Evolutionary conservation across 495 filamentous ascomycete genomes (phyloP).

Genomic region (Jackrogersella minutella): DNA sequence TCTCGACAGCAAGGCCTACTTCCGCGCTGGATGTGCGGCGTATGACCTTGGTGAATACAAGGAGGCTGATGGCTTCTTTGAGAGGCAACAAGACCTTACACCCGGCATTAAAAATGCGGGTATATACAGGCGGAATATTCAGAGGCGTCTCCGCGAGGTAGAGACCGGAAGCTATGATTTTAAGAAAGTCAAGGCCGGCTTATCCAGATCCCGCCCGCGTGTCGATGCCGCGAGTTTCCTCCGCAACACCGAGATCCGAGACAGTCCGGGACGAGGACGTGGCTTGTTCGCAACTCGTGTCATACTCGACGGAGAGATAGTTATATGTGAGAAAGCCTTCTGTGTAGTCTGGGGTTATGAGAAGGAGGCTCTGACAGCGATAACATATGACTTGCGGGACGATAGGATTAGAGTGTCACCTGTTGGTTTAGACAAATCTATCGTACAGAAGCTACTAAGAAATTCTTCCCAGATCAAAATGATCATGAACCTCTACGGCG

Average conservation of each 20-base stretch:
- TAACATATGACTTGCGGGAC: constrained; percentile 42
- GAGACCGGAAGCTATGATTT: constrained; percentile 52
- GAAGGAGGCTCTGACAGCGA: constrained; percentile 25
- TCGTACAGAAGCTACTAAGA: constrained; percentile 53
- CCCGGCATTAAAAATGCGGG: constrained; percentile 40
- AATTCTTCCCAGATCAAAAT: constrained; percentile 51
- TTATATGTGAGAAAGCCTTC: constrained; percentile 64
- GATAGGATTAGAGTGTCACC: constrained; percentile 42
- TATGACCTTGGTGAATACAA: constrained; percentile 52
- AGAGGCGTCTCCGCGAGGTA: constrained; percentile 41
- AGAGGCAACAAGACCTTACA: constrained; percentile 42
- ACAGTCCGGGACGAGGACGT: constrained; percentile 37
- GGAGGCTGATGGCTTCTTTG: constrained; percentile 32
- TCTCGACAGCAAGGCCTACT: constrained; percentile 53
- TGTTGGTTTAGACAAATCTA: constrained; percentile 46
- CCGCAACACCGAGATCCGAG: constrained; percentile 19
- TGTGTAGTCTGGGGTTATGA: constrained; percentile 39
- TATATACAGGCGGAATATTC: constrained; percentile 39
- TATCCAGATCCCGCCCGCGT: constrained; percentile 39
- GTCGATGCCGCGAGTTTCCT: constrained; percentile 47
- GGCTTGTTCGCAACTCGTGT: constrained; percentile 58
- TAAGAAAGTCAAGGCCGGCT: constrained; percentile 39
- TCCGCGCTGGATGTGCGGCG: constrained; percentile 51
- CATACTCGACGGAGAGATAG: constrained; percentile 57
- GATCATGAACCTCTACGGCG: constrained; percentile 51